Evolutionary conservation across 1,284 basidiomycete genomes (phyloP), one percentile per base, ranked within the genome.

Genomic region (Cryptococcus sp.): DNA sequence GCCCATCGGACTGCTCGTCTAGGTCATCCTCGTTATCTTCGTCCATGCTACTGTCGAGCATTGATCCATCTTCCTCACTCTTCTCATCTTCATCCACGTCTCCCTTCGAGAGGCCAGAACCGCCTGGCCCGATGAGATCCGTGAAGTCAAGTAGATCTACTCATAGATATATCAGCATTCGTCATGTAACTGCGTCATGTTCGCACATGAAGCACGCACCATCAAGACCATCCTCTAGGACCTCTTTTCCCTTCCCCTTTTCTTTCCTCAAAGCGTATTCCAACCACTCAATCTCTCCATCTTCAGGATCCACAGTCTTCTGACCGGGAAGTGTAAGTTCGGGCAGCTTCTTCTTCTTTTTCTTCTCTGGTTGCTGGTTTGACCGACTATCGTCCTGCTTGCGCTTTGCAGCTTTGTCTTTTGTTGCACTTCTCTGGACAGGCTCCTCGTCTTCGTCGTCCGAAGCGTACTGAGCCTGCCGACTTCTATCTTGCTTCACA

Each of bases 211-310:
- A 68, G n/a, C 80, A 84, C 79, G 84, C 83, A 68, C 84, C 86
- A 57, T 87, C 87, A 19, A 84, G 68, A 0, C 80, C 83, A 67
- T 83, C 82, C 26, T 79, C 77, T 19, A 75, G 75, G 13, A 68
- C 66, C 25, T 63, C 67, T 78, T 62, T 79, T 72, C 73, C 80
- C 68, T 80, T 80, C n/a, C 66, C 73, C 59, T 80, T 81, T 38
- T 79, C 70, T 63, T 84, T 83, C 20, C 68, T 62, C 17, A 93
- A 80, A 73, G 86, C 86, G 13, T 82, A 80, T 74, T 93, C 91
- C 13, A 93, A 79, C 80, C 88, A 86, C 1, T 84, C 82, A 49
- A 92, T 93, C 70, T 91, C 89, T 1, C 81, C 81, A 66, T 91
- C 89, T 64, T 92, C 91, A 29, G 85, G 81, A 45, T 83, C 80